phyloP scores from a whole-genome alignment of 495 filamentous ascomycete genomes.

The Tuber borchii region DNA sequence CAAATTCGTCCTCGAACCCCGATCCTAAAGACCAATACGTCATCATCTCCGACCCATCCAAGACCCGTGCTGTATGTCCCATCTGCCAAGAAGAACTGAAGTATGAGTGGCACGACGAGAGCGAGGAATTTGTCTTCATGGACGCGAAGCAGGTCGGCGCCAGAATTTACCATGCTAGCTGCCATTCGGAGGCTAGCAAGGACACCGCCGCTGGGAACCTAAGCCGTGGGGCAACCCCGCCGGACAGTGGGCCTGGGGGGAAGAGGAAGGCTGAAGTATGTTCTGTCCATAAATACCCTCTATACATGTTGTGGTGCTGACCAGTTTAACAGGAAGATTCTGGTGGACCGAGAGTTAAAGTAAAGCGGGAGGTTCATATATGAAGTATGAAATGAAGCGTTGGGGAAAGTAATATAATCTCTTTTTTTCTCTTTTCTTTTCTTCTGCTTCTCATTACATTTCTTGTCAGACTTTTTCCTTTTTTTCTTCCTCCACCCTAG shows the following conservation, averaged over 20 bases:
- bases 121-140: constrained; percentile 94
- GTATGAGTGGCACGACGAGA: constrained; percentile 79
- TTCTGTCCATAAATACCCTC: constrained; percentile 15
- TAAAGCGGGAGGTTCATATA: constrained; percentile 35
- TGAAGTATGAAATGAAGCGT: constrained; percentile 2
- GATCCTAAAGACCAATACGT: constrained; percentile 68
- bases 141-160: constrained; percentile 73
- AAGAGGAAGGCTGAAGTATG: constrained; percentile 42
- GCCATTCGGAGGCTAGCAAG: constrained; percentile 74
- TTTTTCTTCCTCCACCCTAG: not conserved
- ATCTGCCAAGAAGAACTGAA: constrained; percentile 95
- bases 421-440: constrained; percentile 4
- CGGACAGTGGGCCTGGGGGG: constrained; percentile 34
- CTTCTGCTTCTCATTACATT: constrained; percentile 7
- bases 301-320: not conserved
- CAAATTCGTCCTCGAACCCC: constrained; percentile 38
- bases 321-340: constrained; percentile 28
- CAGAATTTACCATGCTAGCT: constrained; percentile 82
- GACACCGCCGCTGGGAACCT: constrained; percentile 46
- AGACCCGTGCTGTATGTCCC: constrained; percentile 68
- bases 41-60: constrained; percentile 66
- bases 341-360: constrained; percentile 36
- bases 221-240: constrained; percentile 31
- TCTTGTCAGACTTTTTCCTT: constrained; percentile 5
- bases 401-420: constrained; percentile 12